phyloP scores from a whole-genome alignment of 2,329 filamentous ascomycete species.

The Scorias spongiosa region DNA sequence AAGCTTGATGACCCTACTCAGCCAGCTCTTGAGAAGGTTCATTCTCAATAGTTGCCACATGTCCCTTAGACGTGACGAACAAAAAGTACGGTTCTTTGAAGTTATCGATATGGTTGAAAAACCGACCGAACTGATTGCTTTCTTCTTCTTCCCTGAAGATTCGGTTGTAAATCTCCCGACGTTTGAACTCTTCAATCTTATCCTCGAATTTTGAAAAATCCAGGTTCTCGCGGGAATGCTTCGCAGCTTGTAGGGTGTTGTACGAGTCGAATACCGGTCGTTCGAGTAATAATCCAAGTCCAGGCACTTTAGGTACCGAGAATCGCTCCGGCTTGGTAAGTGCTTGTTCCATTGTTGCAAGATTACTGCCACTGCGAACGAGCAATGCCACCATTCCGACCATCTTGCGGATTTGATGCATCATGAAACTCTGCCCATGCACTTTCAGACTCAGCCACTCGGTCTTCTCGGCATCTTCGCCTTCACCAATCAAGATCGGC shows the following conservation, averaged over 20 bases:
- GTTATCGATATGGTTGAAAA: constrained; percentile 37
- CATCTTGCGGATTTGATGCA: constrained; percentile 99
- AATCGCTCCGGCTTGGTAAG: constrained; percentile 53
- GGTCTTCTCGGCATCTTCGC: constrained; percentile 41
- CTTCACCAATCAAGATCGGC: constrained; percentile 33
- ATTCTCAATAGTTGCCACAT: constrained; percentile 25
- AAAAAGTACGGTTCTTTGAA: constrained; percentile 34
- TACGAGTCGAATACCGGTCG: constrained; percentile 82
- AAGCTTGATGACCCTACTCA: too few relatives aligned
- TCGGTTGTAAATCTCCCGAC: constrained; percentile 76
- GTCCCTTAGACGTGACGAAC: constrained; percentile 34
- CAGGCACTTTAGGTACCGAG: constrained; percentile 86
- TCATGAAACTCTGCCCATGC: constrained; percentile 98
- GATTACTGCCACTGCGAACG: constrained; percentile 62
- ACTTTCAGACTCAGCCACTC: constrained; percentile 95
- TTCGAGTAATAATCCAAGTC: constrained; percentile 75
- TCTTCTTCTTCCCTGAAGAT: constrained; percentile 81
- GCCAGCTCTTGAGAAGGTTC: too few relatives aligned
- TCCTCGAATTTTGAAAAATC: constrained; percentile 66
- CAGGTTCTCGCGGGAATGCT: constrained; percentile 51
- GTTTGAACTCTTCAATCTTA: constrained; percentile 77
- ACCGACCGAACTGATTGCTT: constrained; percentile 51
- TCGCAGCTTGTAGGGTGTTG: constrained; percentile 55
- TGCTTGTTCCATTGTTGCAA: constrained; percentile 55
- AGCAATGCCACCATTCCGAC: constrained; percentile 79